A percentile compares a stretch with the other conserved stretches of the same genome.
Conservation (phyloP, 2,329 filamentous ascomycete genomes). For the Curvularia sp. region DNA sequence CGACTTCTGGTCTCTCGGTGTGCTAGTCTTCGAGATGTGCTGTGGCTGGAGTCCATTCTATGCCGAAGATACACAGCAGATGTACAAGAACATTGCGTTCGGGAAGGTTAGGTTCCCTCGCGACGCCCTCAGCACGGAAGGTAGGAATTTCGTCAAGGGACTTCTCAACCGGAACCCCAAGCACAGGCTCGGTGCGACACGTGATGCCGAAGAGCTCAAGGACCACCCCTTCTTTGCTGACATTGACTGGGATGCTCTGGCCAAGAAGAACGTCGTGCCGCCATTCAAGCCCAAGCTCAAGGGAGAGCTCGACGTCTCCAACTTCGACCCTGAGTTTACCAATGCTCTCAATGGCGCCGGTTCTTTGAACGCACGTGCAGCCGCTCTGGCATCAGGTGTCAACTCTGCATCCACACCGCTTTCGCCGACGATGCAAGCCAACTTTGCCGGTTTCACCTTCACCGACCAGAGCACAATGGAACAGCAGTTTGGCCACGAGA, state of each 20-base stretch:
- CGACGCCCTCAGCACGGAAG: constrained; percentile 92
- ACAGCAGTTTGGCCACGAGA: constrained; percentile 67
- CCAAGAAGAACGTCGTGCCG: constrained; percentile 90
- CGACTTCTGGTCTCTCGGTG: constrained; percentile 97
- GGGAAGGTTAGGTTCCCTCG: constrained; percentile 96
- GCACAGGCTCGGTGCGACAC: constrained; percentile 87
- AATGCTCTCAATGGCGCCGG: constrained; percentile 85
- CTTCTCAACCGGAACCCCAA: constrained; percentile 95
- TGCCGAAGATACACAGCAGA: constrained; percentile 97
- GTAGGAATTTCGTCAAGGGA: constrained; percentile 97
- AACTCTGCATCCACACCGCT: constrained; percentile 90
- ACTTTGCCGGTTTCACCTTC: constrained; percentile 98
- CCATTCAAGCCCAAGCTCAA: constrained; percentile 98
- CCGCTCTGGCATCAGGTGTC: constrained; percentile 78
- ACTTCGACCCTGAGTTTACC: constrained; percentile 98
- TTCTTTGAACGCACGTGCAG: constrained; percentile 89
- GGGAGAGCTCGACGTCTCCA: constrained; percentile 93
- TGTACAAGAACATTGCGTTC: constrained; percentile 99
- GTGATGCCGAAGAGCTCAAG: constrained; percentile 94
- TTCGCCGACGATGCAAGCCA: constrained; percentile 94
- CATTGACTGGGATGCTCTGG: constrained; percentile 87
- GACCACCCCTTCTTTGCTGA: constrained; percentile 93
- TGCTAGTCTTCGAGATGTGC: constrained; percentile 99
- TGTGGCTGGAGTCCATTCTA: constrained; percentile 99
- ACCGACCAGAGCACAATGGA: constrained; percentile 98